Evolutionary conservation across 768 basidiomycete species (phyloP).

Genomic region (Lentinula aciculospora): DNA sequence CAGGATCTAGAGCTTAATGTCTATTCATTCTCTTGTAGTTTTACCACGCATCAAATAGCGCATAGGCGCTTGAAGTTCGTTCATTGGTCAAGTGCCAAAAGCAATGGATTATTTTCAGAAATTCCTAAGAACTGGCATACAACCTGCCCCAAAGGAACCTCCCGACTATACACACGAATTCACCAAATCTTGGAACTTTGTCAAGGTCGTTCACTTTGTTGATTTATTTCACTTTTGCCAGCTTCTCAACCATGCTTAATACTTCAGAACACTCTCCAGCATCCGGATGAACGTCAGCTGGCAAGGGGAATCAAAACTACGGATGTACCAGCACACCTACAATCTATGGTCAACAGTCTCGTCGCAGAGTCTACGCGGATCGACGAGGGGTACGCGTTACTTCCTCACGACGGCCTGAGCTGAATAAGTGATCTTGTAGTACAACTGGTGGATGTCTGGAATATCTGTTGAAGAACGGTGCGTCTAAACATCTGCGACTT

Average conservation of each 20-base stretch:
- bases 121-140: constrained; percentile 48
- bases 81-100: neutral
- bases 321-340: constrained; percentile 69
- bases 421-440: constrained; percentile 20
- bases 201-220: constrained; percentile 41
- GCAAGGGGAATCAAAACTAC: constrained; percentile 77
- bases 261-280: constrained; percentile 67
- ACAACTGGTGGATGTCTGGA: constrained; percentile 87
- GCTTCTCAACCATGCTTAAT: neutral
- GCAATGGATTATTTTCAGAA: constrained; percentile 81
- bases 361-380: constrained; percentile 78
- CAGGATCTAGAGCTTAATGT: no score
- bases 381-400: constrained; percentile 72
- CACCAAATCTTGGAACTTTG: constrained; percentile 64
- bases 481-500: constrained; percentile 11
- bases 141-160: constrained; percentile 41
- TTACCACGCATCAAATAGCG: no score
- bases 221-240: neutral
- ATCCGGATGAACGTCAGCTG: constrained; percentile 88
- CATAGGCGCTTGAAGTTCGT: neutral
- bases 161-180: constrained; percentile 73
- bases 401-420: neutral
- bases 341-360: constrained; percentile 79
- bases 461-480: constrained; percentile 86
- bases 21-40: no score